phyloP scores from a whole-genome alignment of 192 early-diverging fungal genomes.

The Chytriomyces sp. region DNA sequence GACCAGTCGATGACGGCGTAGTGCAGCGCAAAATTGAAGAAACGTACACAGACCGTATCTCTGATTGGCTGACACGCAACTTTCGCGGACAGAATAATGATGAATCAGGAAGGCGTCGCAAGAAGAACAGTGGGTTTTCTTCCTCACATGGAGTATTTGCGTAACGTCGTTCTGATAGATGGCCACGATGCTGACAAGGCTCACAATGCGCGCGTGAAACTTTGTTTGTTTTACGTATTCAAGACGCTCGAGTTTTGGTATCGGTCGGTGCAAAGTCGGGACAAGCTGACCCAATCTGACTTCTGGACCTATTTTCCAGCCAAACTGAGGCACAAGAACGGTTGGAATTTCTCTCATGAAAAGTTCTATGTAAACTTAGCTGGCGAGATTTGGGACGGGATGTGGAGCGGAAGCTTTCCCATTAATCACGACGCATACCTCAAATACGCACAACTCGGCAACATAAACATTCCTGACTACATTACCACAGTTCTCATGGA shows the following conservation, averaged over 20 bases:
- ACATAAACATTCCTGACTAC: background rate
- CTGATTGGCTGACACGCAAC: no score
- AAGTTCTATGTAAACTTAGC: constrained; percentile 21
- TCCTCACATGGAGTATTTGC: no score
- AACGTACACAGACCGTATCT: background rate
- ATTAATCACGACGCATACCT: constrained; percentile 28
- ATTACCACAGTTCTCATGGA: constrained; percentile 25
- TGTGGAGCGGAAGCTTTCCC: constrained; percentile 22
- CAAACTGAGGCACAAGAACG: constrained; percentile 18
- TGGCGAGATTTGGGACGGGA: constrained; percentile 18
- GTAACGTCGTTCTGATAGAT: no score
- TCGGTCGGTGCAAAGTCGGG: background rate
- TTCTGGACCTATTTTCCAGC: constrained; percentile 21
- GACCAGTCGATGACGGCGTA: constrained; percentile 16
- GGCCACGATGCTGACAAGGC: background rate
- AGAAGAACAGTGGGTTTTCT: no score
- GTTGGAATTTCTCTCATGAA: constrained; percentile 3
- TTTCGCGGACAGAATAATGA: no score
- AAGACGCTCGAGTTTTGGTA: constrained; percentile 31
- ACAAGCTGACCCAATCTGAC: background rate
- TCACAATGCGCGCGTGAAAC: background rate
- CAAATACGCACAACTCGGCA: constrained; percentile 29
- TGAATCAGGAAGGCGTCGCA: no score
- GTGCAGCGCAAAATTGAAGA: constrained; percentile 7
- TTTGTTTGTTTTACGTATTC: constrained; percentile 22